Conservation (phyloP, 2,329 filamentous ascomycete species). For the Amphichorda felina region DNA sequence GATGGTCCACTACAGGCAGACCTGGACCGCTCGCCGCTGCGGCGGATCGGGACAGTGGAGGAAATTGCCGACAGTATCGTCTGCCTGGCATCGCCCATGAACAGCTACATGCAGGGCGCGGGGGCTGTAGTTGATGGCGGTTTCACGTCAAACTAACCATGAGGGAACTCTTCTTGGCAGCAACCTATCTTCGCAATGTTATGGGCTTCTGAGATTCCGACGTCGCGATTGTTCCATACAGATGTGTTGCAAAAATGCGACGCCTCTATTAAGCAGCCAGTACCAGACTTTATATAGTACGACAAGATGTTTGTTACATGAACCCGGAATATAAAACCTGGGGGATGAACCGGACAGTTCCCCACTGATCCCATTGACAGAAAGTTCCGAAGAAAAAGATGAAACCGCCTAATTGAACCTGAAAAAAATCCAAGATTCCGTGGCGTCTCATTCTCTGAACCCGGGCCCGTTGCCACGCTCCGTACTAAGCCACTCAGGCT, state of each 20-base stretch:
- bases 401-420: constrained; percentile 12
- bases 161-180: too few species aligned
- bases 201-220: too few species aligned
- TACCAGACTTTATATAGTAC: too few species aligned
- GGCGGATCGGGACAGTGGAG: constrained; percentile 1
- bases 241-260: too few species aligned
- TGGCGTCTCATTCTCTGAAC: constrained; percentile 6
- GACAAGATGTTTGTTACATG: too few species aligned
- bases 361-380: too few species aligned
- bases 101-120: constrained; percentile 5
- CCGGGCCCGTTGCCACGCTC: constrained; percentile 13
- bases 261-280: too few species aligned
- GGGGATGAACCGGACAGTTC: too few species aligned
- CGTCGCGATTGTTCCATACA: too few species aligned
- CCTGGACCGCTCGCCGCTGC: neutral
- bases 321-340: too few species aligned
- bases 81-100: constrained; percentile 5
- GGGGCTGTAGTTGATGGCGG: constrained; percentile 4
- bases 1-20: neutral
- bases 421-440: constrained; percentile 27
- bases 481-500: constrained; percentile 19
- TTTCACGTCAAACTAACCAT: constrained; percentile 4
- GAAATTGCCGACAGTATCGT: constrained; percentile 4
- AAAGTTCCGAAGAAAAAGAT: too few species aligned
- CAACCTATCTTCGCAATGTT: too few species aligned